phyloP scores from a whole-genome alignment of 345 rosid genomes.

The Corchorus olitorius region DNA sequence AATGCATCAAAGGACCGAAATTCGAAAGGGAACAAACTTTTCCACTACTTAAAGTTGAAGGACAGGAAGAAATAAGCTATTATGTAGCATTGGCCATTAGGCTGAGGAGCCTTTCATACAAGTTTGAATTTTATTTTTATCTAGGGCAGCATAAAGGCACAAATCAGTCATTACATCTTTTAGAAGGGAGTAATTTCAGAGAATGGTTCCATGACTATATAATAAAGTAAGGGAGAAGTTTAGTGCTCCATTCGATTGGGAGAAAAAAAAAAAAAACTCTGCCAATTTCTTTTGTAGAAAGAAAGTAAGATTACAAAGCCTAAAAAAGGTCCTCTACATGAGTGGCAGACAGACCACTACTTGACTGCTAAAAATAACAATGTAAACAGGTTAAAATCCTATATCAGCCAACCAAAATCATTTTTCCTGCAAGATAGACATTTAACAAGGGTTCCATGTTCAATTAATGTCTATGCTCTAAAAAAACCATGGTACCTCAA shows the following conservation, averaged over 20 bases:
- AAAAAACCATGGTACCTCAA: neutral
- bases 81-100: neutral
- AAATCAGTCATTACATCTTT: neutral
- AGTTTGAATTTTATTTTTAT: neutral
- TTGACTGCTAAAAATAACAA: neutral
- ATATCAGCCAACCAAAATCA: neutral
- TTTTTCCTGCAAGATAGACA: neutral
- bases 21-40: neutral
- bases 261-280: neutral
- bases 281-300: neutral
- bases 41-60: neutral
- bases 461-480: neutral
- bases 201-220: neutral
- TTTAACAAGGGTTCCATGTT: neutral
- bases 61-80: neutral
- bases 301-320: neutral
- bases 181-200: neutral
- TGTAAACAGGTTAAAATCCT: neutral
- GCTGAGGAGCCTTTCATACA: neutral
- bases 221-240: neutral
- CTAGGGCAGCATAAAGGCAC: neutral
- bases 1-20: neutral
- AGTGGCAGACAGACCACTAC: neutral
- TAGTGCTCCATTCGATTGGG: neutral
- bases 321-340: neutral